Conservation (phyloP, 805 yeast species). For the Sporopachydermia quercuum region DNA sequence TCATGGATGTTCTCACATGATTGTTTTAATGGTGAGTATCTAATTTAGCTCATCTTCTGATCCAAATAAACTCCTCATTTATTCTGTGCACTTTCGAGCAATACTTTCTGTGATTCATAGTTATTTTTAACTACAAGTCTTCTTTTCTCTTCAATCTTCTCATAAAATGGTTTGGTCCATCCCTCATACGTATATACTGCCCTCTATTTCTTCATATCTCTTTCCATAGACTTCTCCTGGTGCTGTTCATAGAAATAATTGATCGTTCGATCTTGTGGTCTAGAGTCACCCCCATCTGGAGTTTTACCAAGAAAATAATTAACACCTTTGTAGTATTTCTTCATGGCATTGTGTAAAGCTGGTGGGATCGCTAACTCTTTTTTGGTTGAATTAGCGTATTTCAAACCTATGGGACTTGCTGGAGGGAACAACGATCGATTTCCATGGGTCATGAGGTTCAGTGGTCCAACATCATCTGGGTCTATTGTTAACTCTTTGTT, state of each 20-base stretch:
- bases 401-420: neutral
- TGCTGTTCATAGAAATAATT: neutral
- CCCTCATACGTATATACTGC: slow-evolving; percentile 7
- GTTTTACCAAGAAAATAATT: neutral
- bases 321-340: neutral
- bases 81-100: too few relatives aligned
- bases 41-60: too few relatives aligned
- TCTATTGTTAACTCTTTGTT: neutral
- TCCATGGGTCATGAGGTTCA: slow-evolving; percentile 1
- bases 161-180: slow-evolving; percentile 5
- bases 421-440: neutral
- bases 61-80: too few relatives aligned
- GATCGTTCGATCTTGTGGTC: neutral
- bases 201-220: neutral
- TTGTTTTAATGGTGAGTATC: too few relatives aligned
- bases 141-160: neutral
- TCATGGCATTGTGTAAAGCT: neutral
- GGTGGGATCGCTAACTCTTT: neutral
- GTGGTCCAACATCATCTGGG: neutral
- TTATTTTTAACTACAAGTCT: neutral
- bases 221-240: neutral
- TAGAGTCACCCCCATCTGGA: neutral
- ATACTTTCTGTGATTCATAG: too few relatives aligned
- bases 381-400: neutral
- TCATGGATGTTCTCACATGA: too few relatives aligned